A percentile compares a stretch with the other conserved stretches of the same genome.
These are phyloP conservation scores for Ilyonectria sp. DNA, from an alignment of 2,329 filamentous ascomycete genomes.

Conservation along the genomic window DNA sequence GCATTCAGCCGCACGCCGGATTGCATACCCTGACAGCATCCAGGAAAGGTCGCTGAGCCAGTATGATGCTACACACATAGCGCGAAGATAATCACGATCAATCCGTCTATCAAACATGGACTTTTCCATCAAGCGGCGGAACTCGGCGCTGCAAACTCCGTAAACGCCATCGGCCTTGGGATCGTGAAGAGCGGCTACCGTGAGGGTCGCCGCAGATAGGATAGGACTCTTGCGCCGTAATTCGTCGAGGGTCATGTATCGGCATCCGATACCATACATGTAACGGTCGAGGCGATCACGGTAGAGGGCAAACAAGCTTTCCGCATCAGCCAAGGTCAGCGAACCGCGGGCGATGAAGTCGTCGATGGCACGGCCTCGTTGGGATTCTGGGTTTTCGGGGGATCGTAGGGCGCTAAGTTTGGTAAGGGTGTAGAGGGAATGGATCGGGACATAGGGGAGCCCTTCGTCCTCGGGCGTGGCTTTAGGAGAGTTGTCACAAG, in stretches of 20 bases:
- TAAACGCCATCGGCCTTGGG: slow-evolving; percentile 67
- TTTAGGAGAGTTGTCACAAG: slow-evolving; percentile 49
- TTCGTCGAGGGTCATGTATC: slow-evolving; percentile 64
- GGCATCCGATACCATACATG: slow-evolving; percentile 67
- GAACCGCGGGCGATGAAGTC: slow-evolving; percentile 58
- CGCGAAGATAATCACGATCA: slow-evolving; percentile 68
- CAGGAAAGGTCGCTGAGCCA: slow-evolving; percentile 76
- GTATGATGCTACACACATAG: slow-evolving; percentile 73
- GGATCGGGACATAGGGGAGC: slow-evolving; percentile 56
- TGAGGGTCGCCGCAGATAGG: slow-evolving; percentile 69
- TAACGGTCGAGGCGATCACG: slow-evolving; percentile 66
- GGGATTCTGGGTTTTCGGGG: slow-evolving; percentile 48
- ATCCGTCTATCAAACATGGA: slow-evolving; percentile 57
- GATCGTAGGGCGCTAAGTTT: slow-evolving; percentile 56
- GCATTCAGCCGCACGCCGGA: slow-evolving; percentile 64
- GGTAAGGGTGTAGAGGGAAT: slow-evolving; percentile 57
- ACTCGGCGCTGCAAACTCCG: slow-evolving; percentile 69
- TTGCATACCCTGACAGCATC: slow-evolving; percentile 71
- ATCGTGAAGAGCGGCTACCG: slow-evolving; percentile 72
- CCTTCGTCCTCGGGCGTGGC: slow-evolving; percentile 52
- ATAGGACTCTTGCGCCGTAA: slow-evolving; percentile 70
- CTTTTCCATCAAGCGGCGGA: slow-evolving; percentile 68
- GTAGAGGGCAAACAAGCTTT: slow-evolving; percentile 66
- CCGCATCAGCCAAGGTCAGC: slow-evolving; percentile 63
- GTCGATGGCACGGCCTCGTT: slow-evolving; percentile 43